A percentile compares a stretch with the other conserved stretches of the same genome.
Evolutionary conservation across 257 asterid genomes (phyloP).

Genomic region (Osmanthus fragrans): DNA sequence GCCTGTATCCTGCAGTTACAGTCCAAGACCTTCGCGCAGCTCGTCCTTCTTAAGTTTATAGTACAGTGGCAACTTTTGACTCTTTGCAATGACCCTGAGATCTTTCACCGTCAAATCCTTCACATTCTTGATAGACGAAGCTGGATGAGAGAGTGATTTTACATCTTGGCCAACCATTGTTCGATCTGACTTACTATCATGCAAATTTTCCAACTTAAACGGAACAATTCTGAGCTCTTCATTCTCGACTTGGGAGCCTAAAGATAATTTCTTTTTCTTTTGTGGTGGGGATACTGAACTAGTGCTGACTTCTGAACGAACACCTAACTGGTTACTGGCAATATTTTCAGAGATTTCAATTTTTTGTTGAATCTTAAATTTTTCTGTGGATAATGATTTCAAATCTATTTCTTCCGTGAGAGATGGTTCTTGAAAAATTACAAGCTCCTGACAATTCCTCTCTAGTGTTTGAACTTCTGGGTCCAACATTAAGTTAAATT

Average conservation of each 20-base stretch:
- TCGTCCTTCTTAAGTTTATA: slow-evolving; percentile 33
- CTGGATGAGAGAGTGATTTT: slow-evolving; percentile 1
- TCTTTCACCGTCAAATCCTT: slow-evolving; percentile 16
- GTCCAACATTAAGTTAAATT: slow-evolving; percentile 17
- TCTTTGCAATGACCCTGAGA: slow-evolving; percentile 45
- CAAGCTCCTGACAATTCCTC: slow-evolving; percentile 11
- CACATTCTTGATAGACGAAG: neutral
- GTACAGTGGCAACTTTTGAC: slow-evolving; percentile 28
- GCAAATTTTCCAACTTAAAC: slow-evolving; percentile 16
- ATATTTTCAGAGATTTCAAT: slow-evolving; percentile 4
- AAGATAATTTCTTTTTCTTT: slow-evolving; percentile 15
- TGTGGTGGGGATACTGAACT: slow-evolving; percentile 18
- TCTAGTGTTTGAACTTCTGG: slow-evolving; percentile 23
- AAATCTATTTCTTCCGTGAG: slow-evolving; percentile 27
- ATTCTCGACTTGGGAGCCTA: slow-evolving; percentile 11
- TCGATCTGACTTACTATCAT: slow-evolving; percentile 1
- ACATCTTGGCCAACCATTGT: slow-evolving; percentile 2
- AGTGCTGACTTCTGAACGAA: slow-evolving; percentile 11
- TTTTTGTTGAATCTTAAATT: slow-evolving; percentile 17
- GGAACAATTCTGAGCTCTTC: slow-evolving; percentile 16
- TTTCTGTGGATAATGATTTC: slow-evolving; percentile 20
- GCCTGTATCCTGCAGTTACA: neutral
- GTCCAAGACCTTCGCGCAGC: slow-evolving; percentile 31
- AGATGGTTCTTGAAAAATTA: slow-evolving; percentile 21
- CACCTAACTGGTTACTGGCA: slow-evolving; percentile 20